Evolutionary conservation across 352 stramenopile genomes (phyloP).

Genomic region (Phytopythium kandeliae): DNA sequence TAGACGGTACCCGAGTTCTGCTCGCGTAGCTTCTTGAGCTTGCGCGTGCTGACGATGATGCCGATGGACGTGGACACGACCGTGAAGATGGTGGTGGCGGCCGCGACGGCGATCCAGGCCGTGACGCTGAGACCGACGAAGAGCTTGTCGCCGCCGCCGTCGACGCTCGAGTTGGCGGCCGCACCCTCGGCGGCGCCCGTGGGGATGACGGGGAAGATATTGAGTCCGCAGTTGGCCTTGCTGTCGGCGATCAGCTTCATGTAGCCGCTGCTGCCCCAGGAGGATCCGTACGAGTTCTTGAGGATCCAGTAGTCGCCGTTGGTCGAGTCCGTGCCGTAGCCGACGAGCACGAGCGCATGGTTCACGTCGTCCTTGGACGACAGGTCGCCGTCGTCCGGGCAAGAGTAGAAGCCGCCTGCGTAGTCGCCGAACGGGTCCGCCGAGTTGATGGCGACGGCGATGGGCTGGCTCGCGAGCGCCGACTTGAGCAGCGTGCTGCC

Average conservation of each 20-base stretch:
- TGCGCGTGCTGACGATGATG: conserved; percentile 36
- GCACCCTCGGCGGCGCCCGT: conserved; percentile 40
- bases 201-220: conserved; percentile 73
- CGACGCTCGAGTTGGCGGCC: conserved; percentile 32
- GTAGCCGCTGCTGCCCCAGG: conserved; percentile 61
- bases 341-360: conserved; percentile 68
- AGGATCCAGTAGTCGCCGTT: conserved; percentile 76
- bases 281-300: conserved; percentile 76
- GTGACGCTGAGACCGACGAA: conserved; percentile 49
- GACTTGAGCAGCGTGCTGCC: conserved; percentile 42
- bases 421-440: conserved; percentile 70
- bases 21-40: conserved; percentile 38
- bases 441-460: conserved; percentile 75
- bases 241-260: conserved; percentile 59
- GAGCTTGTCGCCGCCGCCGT: conserved; percentile 56
- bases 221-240: conserved; percentile 73
- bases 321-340: conserved; percentile 53
- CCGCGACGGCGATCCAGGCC: conserved; percentile 56
- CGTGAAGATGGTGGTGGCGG: conserved; percentile 39
- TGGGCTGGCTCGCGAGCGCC: conserved; percentile 54
- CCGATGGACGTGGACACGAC: conserved; percentile 44
- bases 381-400: conserved; percentile 54
- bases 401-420: conserved; percentile 59
- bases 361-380: conserved; percentile 69
- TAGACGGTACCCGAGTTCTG: conserved; percentile 39